These are phyloP conservation scores for Arthrobotrys musiformis DNA, from an alignment of 2,329 filamentous ascomycete species.

Conservation along the genomic window DNA sequence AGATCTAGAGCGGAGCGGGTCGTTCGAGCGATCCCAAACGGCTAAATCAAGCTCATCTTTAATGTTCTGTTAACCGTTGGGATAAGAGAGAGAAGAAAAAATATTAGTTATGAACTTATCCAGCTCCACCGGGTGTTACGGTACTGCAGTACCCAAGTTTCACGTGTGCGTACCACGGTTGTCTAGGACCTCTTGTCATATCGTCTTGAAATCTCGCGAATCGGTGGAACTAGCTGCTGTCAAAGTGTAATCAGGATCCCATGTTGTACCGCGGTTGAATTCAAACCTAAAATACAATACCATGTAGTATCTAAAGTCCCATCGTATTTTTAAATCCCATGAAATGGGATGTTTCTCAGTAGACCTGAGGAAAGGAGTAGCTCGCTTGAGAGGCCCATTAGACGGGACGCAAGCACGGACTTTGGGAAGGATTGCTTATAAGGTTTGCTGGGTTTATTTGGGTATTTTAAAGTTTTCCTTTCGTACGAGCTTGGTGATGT, in stretches of 20 bases:
- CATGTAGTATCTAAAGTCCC: neutral
- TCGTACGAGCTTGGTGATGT: conserved; percentile 2
- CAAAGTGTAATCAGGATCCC: neutral
- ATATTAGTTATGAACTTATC: neutral
- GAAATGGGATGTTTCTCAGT: conserved; percentile 22
- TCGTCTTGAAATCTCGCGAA: conserved; percentile 25
- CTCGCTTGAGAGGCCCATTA: conserved; percentile 39
- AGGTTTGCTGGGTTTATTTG: neutral
- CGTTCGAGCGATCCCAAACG: neutral
- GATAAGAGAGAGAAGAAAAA: no score
- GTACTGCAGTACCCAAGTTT: neutral
- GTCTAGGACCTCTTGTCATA: neutral
- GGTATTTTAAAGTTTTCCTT: conserved; percentile 1
- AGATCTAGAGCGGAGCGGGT: conserved; percentile 6
- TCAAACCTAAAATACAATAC: neutral
- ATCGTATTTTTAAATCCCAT: neutral
- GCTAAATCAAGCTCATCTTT: neutral
- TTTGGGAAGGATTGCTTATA: neutral
- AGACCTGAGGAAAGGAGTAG: conserved; percentile 15
- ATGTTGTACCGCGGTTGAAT: neutral
- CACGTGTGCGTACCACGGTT: conserved; percentile 34
- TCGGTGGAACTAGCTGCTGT: conserved; percentile 18
- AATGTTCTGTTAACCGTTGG: neutral
- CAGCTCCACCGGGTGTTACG: no score
- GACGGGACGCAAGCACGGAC: neutral